phyloP scores from a whole-genome alignment of 371 early-diverging fungal species.

The Apophysomyces trapeziformis region DNA sequence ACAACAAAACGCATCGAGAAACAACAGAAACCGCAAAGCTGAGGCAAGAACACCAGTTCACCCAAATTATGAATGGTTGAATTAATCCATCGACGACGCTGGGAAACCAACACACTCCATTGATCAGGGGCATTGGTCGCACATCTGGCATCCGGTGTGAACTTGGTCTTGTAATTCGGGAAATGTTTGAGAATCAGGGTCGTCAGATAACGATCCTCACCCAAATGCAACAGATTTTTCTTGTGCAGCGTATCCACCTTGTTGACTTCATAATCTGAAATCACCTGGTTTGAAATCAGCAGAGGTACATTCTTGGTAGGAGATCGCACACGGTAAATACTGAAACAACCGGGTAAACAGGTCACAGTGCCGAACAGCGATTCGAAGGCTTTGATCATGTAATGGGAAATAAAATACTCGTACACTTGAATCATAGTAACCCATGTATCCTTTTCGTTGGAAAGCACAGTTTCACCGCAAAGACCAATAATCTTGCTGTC shows the following conservation, averaged over 20 bases:
- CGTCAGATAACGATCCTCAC: constrained; percentile 91
- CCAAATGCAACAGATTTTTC: constrained; percentile 85
- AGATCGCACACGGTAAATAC: constrained; percentile 92
- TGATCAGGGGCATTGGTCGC: constrained; percentile 94
- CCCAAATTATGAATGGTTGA: constrained; percentile 95
- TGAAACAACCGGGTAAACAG: constrained; percentile 93
- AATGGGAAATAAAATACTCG: constrained; percentile 90
- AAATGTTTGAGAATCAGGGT: constrained; percentile 98
- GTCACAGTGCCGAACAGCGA: constrained; percentile 89
- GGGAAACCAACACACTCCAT: constrained; percentile 91
- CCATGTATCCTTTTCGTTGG: constrained; percentile 90
- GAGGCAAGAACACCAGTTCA: constrained; percentile 84
- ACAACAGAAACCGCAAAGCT: constrained; percentile 93
- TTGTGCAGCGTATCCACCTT: constrained; percentile 96
- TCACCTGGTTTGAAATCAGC: constrained; percentile 86
- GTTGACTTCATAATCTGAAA: constrained; percentile 94
- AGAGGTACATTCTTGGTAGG: constrained; percentile 86
- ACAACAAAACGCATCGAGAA: constrained; percentile 98
- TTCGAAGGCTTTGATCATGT: constrained; percentile 86
- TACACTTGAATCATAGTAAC: constrained; percentile 94
- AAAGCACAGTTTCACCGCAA: constrained; percentile 84
- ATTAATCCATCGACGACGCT: constrained; percentile 97
- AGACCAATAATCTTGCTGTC: constrained; percentile 84
- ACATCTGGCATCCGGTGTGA: constrained; percentile 93
- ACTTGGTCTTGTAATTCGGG: constrained; percentile 92